Conservation (phyloP, 805 yeast species). For the Wickerhamiella parazyma region DNA sequence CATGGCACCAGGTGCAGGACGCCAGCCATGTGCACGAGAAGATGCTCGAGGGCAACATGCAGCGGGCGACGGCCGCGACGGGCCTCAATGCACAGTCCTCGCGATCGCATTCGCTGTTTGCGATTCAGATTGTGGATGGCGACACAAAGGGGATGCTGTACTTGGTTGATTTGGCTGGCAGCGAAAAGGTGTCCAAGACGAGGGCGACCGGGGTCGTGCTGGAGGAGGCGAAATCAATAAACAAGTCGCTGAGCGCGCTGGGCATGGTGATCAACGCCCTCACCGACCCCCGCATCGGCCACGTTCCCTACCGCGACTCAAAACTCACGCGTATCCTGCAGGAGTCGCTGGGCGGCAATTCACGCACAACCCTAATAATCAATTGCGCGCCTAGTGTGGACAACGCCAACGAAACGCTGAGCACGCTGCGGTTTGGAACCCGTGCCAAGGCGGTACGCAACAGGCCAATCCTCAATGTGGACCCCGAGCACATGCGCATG, state of each 20-base stretch:
- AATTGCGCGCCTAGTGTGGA: slow-evolving; percentile 53
- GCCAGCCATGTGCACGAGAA: slow-evolving; percentile 44
- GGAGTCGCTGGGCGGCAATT: slow-evolving; percentile 72
- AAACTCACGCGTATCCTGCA: slow-evolving; percentile 65
- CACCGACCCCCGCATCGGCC: slow-evolving; percentile 52
- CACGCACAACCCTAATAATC: slow-evolving; percentile 58
- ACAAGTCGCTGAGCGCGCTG: slow-evolving; percentile 59
- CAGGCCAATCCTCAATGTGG: slow-evolving; percentile 49
- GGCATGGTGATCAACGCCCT: slow-evolving; percentile 73
- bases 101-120: slow-evolving; percentile 69
- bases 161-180: slow-evolving; percentile 76
- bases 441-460: slow-evolving; percentile 59
- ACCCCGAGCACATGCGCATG: slow-evolving; percentile 17
- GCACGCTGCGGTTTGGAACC: slow-evolving; percentile 61
- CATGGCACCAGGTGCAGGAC: slow-evolving; percentile 44
- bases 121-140: slow-evolving; percentile 36
- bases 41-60: slow-evolving; percentile 43
- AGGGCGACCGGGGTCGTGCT: slow-evolving; percentile 63
- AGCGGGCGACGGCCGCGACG: slow-evolving; percentile 47
- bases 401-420: slow-evolving; percentile 51
- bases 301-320: slow-evolving; percentile 66
- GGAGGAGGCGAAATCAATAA: slow-evolving; percentile 77
- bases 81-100: slow-evolving; percentile 62
- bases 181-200: slow-evolving; percentile 65
- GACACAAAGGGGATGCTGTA: slow-evolving; percentile 48